These are phyloP conservation scores for Saussurea involucrata DNA, from an alignment of 129 eudicot genomes.

Conservation along the genomic window DNA sequence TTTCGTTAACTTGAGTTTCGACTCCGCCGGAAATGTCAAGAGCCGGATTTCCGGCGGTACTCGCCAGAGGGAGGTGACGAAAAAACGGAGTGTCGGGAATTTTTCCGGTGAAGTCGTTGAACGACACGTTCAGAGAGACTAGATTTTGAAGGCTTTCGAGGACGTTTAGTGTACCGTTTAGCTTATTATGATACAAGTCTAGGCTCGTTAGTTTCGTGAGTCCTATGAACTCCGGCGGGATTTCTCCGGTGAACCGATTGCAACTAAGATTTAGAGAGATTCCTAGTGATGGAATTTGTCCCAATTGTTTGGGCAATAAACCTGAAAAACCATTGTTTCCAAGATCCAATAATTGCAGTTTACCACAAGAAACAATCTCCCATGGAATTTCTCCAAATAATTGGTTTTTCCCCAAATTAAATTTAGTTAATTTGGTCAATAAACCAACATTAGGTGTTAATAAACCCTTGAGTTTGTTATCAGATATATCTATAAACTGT, in stretches of 20 bases:
- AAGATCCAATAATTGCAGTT: slow-evolving; percentile 69
- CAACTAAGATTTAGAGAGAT: slow-evolving; percentile 86
- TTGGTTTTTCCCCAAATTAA: slow-evolving; percentile 61
- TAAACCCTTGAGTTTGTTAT: slow-evolving; percentile 61
- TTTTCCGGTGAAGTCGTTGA: slow-evolving; percentile 74
- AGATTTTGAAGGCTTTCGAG: slow-evolving; percentile 72
- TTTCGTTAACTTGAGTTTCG: slow-evolving; percentile 30
- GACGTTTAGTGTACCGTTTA: slow-evolving; percentile 51
- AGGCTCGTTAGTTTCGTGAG: slow-evolving; percentile 63
- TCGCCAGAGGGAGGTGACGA: slow-evolving; percentile 51
- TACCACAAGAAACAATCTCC: slow-evolving; percentile 68
- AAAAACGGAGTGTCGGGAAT: slow-evolving; percentile 78
- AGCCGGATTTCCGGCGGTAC: slow-evolving; percentile 60
- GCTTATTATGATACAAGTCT: slow-evolving; percentile 76
- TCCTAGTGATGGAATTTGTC: slow-evolving; percentile 72
- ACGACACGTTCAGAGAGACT: slow-evolving; percentile 77
- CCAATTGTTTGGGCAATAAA: slow-evolving; percentile 70
- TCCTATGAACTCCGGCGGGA: slow-evolving; percentile 67
- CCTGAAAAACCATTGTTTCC: slow-evolving; percentile 84
- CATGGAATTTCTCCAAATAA: slow-evolving; percentile 71
- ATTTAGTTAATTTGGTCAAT: slow-evolving; percentile 63
- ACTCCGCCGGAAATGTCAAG: slow-evolving; percentile 44
- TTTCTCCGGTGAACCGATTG: slow-evolving; percentile 66
- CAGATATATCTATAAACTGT: slow-evolving; percentile 73
- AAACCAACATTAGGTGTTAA: slow-evolving; percentile 48